Percentiles rank a stretch among this genome's conserved stretches.
Evolutionary conservation across 2,329 filamentous ascomycete species (phyloP).

Genomic region (Botrytis deweyae): DNA sequence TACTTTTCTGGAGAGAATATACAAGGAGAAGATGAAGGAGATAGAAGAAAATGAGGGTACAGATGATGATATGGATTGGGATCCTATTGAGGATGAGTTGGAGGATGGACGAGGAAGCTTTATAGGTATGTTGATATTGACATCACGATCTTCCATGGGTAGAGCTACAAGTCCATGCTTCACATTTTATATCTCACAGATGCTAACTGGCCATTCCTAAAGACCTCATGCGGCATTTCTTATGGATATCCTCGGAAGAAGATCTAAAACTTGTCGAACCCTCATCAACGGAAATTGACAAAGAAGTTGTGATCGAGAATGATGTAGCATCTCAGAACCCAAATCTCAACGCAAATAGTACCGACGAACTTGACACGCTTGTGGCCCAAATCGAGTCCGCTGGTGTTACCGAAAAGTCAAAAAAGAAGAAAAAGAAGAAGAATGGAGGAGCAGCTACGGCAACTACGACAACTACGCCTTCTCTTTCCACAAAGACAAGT

Average conservation of each 20-base stretch:
- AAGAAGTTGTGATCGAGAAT: background rate
- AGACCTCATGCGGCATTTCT: slow-evolving; percentile 29
- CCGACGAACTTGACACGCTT: background rate
- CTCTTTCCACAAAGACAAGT: background rate
- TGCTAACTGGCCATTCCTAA: background rate
- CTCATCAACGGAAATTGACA: background rate
- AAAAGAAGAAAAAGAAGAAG: slow-evolving; percentile 42
- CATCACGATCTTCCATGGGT: background rate
- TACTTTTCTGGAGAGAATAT: slow-evolving; percentile 45
- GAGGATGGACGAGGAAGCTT: slow-evolving; percentile 47
- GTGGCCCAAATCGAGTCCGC: slow-evolving; percentile 1
- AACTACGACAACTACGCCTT: slow-evolving; percentile 20
- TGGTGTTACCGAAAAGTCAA: slow-evolving; percentile 24
- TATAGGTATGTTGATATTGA: slow-evolving; percentile 35
- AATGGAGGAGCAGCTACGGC: slow-evolving; percentile 29
- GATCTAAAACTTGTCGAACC: background rate
- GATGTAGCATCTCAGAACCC: background rate
- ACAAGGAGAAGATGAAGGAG: slow-evolving; percentile 44
- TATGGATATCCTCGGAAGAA: slow-evolving; percentile 26
- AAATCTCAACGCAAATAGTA: background rate
- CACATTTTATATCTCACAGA: background rate
- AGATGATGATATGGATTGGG: slow-evolving; percentile 44
- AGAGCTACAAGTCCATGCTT: background rate
- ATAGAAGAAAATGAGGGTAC: slow-evolving; percentile 31
- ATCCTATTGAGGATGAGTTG: slow-evolving; percentile 49